A percentile compares a stretch with the other conserved stretches of the same genome.
Conservation (phyloP, 2,329 filamentous ascomycete species). For the Aaosphaeria pasadenensis region DNA sequence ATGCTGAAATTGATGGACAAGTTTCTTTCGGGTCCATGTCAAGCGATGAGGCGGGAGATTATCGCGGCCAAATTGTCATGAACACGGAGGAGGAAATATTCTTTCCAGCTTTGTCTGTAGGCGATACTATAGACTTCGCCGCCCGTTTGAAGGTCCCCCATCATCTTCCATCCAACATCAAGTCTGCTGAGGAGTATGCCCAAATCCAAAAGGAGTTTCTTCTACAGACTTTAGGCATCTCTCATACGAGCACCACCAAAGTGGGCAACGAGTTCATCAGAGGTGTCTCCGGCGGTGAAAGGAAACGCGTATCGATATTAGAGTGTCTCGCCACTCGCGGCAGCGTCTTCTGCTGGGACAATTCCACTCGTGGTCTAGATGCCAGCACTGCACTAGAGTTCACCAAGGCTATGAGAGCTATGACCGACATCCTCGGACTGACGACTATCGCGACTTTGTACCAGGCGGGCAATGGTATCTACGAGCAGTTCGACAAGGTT, state of each 20-base stretch:
- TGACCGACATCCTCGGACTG: conserved; percentile 46
- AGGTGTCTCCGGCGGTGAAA: conserved; percentile 56
- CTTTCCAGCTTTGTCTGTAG: conserved; percentile 76
- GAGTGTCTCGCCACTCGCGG: conserved; percentile 45
- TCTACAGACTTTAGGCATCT: conserved; percentile 43
- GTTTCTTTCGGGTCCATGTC: conserved; percentile 46
- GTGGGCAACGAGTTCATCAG: conserved; percentile 55
- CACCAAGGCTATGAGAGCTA: conserved; percentile 47
- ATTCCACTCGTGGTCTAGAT: conserved; percentile 27
- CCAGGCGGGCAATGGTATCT: conserved; percentile 23
- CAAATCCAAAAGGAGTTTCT: conserved; percentile 47
- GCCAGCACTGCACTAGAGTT: conserved; percentile 51
- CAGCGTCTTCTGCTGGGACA: conserved; percentile 41
- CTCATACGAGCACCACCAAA: conserved; percentile 60
- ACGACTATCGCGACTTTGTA: conserved; percentile 56
- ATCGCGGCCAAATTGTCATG: conserved; percentile 76
- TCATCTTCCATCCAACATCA: background rate
- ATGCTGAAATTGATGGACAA: conserved; percentile 70
- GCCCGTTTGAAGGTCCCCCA: conserved; percentile 56
- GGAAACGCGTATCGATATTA: conserved; percentile 57
- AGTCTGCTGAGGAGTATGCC: background rate
- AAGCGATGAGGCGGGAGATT: conserved; percentile 70
- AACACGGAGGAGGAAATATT: conserved; percentile 76
- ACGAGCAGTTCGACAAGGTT: conserved; percentile 61
- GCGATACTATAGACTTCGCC: conserved; percentile 69